Conservation (phyloP, 2,329 filamentous ascomycete species). For the Drechmeria coniospora region DNA sequence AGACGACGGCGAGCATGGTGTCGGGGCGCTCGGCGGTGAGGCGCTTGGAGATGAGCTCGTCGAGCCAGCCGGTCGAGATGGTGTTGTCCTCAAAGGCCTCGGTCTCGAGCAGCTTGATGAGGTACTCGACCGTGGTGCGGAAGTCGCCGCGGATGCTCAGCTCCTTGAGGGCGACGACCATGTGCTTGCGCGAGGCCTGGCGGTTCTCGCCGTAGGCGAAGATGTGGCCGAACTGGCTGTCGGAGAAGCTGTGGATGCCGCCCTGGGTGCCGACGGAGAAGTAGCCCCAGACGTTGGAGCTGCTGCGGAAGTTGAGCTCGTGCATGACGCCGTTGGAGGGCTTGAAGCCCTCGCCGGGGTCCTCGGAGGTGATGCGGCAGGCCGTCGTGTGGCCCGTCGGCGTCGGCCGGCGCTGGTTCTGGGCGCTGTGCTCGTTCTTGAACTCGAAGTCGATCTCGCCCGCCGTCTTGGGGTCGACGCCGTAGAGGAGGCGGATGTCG, state of each 20-base stretch:
- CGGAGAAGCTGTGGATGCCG: slow-evolving; percentile 98
- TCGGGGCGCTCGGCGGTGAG: slow-evolving; percentile 92
- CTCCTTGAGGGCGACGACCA: slow-evolving; percentile 97
- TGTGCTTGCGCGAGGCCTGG: slow-evolving; percentile 91
- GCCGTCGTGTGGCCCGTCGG: slow-evolving; percentile 96
- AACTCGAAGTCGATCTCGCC: slow-evolving; percentile 96
- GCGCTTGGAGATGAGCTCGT: slow-evolving; percentile 96
- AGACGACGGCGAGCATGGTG: slow-evolving; percentile 83
- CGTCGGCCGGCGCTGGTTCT: slow-evolving; percentile 75
- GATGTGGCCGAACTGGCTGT: slow-evolving; percentile 97
- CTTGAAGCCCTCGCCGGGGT: slow-evolving; percentile 98
- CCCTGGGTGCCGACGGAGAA: slow-evolving; percentile 95
- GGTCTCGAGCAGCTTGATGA: slow-evolving; percentile 97
- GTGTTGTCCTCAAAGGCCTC: slow-evolving; percentile 98
- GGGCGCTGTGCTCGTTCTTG: slow-evolving; percentile 65
- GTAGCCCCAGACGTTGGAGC: slow-evolving; percentile 99
- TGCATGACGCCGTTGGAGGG: slow-evolving; percentile 98
- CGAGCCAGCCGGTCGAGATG: slow-evolving; percentile 96
- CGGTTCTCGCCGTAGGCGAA: slow-evolving; percentile 98
- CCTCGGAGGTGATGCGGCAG: slow-evolving; percentile 97
- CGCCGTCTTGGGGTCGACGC: slow-evolving; percentile 74
- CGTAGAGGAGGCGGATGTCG: slow-evolving; percentile 92
- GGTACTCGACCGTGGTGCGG: slow-evolving; percentile 93
- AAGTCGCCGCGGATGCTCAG: slow-evolving; percentile 99
- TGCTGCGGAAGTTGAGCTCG: slow-evolving; percentile 96